phyloP scores from a whole-genome alignment of 129 eudicot species.

The Tagetes erecta region DNA sequence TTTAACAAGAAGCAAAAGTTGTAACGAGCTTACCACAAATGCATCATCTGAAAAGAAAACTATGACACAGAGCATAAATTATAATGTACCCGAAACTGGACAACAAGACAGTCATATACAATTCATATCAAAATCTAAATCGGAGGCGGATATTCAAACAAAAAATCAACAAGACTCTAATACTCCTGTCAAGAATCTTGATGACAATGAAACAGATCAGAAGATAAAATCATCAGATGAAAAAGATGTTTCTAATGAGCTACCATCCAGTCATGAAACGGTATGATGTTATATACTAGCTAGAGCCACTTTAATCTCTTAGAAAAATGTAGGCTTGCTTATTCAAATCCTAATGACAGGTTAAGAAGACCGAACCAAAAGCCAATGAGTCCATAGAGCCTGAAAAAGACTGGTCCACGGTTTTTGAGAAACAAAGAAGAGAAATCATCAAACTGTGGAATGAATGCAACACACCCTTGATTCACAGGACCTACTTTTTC shows the following conservation, averaged over 20 bases:
- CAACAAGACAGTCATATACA: constrained; percentile 16
- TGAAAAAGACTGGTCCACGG: constrained; percentile 35
- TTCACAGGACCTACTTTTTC: constrained; percentile 75
- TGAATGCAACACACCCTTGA: constrained; percentile 66
- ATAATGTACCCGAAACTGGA: constrained; percentile 23
- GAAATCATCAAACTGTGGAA: constrained; percentile 79
- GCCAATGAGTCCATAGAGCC: constrained; percentile 17
- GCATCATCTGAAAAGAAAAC: constrained; percentile 30
- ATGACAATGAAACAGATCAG: constrained; percentile 35
- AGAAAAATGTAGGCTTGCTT: neutral
- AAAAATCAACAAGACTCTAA: constrained; percentile 18
- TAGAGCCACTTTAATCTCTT: constrained; percentile 1
- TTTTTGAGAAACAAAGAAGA: constrained; percentile 64
- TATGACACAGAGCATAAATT: constrained; percentile 22
- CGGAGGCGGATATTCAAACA: constrained; percentile 26
- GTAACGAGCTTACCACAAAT: constrained; percentile 30
- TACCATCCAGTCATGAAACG: constrained; percentile 23
- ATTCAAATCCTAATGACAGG: constrained; percentile 27
- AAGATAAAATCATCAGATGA: constrained; percentile 21
- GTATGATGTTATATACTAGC: constrained; percentile 28
- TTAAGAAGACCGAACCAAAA: constrained; percentile 32
- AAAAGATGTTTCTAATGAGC: constrained; percentile 27
- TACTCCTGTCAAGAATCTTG: constrained; percentile 21
- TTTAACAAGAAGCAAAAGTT: constrained; percentile 49
- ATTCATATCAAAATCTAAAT: constrained; percentile 28